Base-by-base conservation (phyloP, 1,284 basidiomycete species). In the Neolentinus lepideus region DNA sequence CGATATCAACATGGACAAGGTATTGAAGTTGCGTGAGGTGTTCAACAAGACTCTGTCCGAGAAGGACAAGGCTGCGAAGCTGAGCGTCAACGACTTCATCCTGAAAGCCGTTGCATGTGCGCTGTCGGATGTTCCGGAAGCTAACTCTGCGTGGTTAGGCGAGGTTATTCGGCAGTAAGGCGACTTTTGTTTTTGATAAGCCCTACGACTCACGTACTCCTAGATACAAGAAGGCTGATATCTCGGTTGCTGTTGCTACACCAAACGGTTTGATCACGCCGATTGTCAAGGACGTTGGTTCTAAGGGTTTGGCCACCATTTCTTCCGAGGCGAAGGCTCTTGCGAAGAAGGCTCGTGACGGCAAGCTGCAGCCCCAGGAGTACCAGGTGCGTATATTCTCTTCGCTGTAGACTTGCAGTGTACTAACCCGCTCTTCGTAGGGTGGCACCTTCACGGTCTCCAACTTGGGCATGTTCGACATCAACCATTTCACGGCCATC, bases 361-460 rank as follows among this genome's bases (percentile, higher is more conserved):
- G 95, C 67, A 99, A 99, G 77, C 82, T 99, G 57, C 81, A 90
- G 70, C 96, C 97, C 33, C 80, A 90, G 56, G 96, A 99, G 73
- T 99, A 99, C 80, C 94, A 98, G 82, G 88, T 87, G 63, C 55
- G 63, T 27, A 29, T 43, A 27, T 12, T 43, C 29, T 12, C 43
- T 31, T 58, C 38, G 12, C 54, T 25, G 54, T 50, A 36, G 45
- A 33, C 25, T 55, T 51, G 43, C 1, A 45, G 22, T 29, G 48
- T 54, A 33, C n/a, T 26, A 11, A 12, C 51, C n/a, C 6, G 54
- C 29, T 29, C 21, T 53, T 26, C 50, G 27, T 66, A 94, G 88
- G 97, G 97, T 61, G 97, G 97, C 56, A 91, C 94, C 11, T 99
- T 99, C 78, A 99, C 97, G 55, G 94, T 99, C 70, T 99, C 97